Evolutionary conservation across 1,284 basidiomycete species (phyloP), one percentile per base, ranked within the genome.

Genomic region (Mycena sp.): DNA sequence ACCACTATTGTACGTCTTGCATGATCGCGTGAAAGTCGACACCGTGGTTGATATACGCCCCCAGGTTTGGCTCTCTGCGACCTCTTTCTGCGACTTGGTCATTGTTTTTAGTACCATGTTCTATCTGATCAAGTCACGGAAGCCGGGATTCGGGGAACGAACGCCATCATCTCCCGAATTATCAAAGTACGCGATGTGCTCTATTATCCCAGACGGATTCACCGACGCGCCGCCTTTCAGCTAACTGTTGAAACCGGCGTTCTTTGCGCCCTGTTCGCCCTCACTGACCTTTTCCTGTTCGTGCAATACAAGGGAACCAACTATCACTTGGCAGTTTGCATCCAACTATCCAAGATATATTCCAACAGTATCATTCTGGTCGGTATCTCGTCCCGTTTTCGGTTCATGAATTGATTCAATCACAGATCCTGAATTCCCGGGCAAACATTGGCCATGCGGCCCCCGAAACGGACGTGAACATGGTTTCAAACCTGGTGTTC

Each of bases 291-390:
- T 19, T 3, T 12, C n/a, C 49, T 69, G 16, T 69, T 45, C 44
- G 41, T 69, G 14, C n/a, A 11, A 19, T 62, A 26, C 43, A 11
- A 41, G 4, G 55, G 59, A 5, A 60, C 57, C 29, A 69, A 69
- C 53, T 60, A 48, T 37, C 67, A 69, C 35, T 52, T 69, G 9
- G 62, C 52, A n/a, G 57, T 57, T 14, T 61, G 62, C 43, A 67
- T 62, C 46, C 44, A 40, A 30, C 54, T 69, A 2, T 67, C 67
- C 23, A 69, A 69, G 37, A 28, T 65, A 3, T 69, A 69, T 21
- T 62, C 58, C 16, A 69, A 69, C 44, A 67, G 65, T 51, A 64
- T 67, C 5, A 19, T 68, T 38, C 7, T 62, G 32, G 67, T 68
- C 17, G 28, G 58, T 43, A 21, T 41, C 6, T 28, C 25, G 19